Percentiles rank a stretch among this genome's conserved stretches.
Evolutionary conservation across 192 early-diverging fungal genomes (phyloP).

Genomic region (Entomortierella beljakovae): DNA sequence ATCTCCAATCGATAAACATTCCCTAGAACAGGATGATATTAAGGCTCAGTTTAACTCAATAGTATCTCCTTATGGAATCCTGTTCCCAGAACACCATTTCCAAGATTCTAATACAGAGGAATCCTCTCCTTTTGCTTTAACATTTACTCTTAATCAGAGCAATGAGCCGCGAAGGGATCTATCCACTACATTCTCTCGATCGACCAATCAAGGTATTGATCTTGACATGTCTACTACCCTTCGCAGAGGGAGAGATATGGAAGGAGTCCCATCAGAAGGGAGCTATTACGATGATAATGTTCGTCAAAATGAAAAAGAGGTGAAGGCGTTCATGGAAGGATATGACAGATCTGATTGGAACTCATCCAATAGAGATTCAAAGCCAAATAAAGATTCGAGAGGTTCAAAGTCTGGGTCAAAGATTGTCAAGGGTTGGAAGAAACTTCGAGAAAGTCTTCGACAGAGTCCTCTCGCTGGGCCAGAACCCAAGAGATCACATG

Average conservation of each 20-base stretch:
- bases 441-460: conserved; percentile 16
- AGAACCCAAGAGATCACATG: neutral
- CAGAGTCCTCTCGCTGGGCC: neutral
- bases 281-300: neutral
- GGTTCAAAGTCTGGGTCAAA: conserved; percentile 15
- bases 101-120: neutral
- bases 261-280: neutral
- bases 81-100: neutral
- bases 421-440: conserved; percentile 23
- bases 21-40: conserved; percentile 16
- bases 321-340: no score
- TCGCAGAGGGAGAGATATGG: no score
- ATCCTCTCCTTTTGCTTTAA: neutral
- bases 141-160: neutral
- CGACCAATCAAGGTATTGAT: no score
- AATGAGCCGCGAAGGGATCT: neutral
- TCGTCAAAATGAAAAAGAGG: neutral
- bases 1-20: neutral
- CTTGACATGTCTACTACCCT: no score
- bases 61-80: conserved; percentile 18
- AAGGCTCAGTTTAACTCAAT: conserved; percentile 28
- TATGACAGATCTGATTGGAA: neutral
- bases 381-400: neutral
- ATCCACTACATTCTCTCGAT: neutral
- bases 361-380: neutral